phyloP scores from a whole-genome alignment of 1,284 basidiomycete species.

The Xerocomus nothofagi region DNA sequence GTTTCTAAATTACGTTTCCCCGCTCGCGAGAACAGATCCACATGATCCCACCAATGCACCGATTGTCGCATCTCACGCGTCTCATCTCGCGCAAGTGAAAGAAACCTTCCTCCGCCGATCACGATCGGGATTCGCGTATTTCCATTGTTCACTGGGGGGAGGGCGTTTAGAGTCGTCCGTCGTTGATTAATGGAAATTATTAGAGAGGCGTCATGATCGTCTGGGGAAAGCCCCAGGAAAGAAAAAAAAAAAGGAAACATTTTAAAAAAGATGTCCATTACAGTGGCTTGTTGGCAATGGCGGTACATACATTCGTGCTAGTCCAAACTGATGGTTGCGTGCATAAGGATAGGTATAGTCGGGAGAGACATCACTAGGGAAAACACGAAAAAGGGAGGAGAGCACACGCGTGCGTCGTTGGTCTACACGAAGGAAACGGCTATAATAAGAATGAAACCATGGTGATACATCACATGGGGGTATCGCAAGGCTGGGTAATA shows the following conservation, averaged over 20 bases:
- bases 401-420: background rate
- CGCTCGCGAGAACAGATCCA: too few relatives aligned
- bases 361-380: background rate
- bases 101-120: too few relatives aligned
- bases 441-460: conserved; percentile 15
- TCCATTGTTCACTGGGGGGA: background rate
- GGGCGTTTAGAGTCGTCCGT: too few relatives aligned
- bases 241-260: too few relatives aligned
- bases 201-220: background rate
- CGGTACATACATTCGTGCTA: conserved; percentile 22
- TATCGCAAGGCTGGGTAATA: conserved; percentile 27
- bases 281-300: conserved; percentile 12
- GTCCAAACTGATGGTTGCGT: conserved; percentile 7
- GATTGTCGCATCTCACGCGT: background rate
- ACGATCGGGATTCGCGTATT: too few relatives aligned
- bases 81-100: background rate
- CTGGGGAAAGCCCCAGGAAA: background rate
- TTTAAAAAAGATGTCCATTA: conserved; percentile 8
- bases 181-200: background rate
- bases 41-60: too few relatives aligned
- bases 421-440: conserved; percentile 2
- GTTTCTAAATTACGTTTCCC: too few relatives aligned
- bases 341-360: conserved; percentile 16
- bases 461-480: conserved; percentile 16
- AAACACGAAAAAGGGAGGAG: background rate